A percentile compares a stretch with the other conserved stretches of the same genome.
phyloP scores from a whole-genome alignment of 441 rosid species.

The Populus hybrid region DNA sequence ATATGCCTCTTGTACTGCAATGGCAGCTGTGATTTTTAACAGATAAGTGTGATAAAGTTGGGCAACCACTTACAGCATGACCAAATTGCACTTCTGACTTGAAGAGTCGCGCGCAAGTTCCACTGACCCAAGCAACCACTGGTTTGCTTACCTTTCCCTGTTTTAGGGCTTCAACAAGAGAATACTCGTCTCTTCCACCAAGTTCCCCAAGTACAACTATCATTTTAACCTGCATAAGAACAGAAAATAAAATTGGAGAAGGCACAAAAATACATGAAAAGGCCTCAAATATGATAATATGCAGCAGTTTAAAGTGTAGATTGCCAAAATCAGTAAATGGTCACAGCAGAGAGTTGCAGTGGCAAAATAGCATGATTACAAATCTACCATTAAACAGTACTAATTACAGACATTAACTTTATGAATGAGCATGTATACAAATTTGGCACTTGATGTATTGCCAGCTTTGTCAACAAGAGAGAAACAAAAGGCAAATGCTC shows the following conservation, averaged over 20 bases:
- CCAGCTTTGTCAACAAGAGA: not conserved
- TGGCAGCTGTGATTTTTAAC: not conserved
- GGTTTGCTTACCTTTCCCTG: constrained; percentile 91
- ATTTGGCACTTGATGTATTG: not conserved
- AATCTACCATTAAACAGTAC: not conserved
- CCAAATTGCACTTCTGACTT: constrained; percentile 99
- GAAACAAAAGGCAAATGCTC: not conserved
- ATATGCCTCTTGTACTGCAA: not conserved
- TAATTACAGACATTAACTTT: not conserved
- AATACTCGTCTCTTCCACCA: constrained; percentile 93
- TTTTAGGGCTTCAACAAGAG: constrained; percentile 94
- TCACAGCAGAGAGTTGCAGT: not conserved
- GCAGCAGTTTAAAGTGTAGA: not conserved
- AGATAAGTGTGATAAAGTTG: constrained; percentile 13
- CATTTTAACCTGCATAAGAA: constrained; percentile 64
- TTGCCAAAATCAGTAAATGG: not conserved
- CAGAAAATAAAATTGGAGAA: constrained; percentile 14
- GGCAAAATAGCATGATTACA: not conserved
- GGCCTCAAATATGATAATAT: not conserved
- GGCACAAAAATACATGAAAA: not conserved
- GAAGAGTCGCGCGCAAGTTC: constrained; percentile 94
- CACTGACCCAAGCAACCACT: constrained; percentile 98
- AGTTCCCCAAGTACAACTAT: constrained; percentile 95
- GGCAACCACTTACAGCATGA: constrained; percentile 42
- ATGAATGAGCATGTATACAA: not conserved